Evolutionary conservation across 2,329 filamentous ascomycete species (phyloP), one percentile per base, ranked within the genome.

Genomic region (Cercospora beticola): DNA sequence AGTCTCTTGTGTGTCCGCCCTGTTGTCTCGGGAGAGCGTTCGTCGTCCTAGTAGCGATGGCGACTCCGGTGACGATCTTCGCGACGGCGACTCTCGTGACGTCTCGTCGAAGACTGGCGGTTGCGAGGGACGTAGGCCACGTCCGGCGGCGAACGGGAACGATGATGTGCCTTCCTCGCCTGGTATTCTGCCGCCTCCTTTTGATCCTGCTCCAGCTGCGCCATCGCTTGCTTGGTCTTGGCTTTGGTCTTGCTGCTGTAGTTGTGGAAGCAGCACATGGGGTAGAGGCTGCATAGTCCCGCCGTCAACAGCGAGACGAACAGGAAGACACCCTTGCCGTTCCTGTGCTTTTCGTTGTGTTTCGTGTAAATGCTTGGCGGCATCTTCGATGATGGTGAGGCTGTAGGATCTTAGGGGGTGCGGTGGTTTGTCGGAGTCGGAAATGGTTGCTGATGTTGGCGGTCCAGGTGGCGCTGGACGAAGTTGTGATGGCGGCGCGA

Each of bases 241-340:
- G 67, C 64, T 60, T 71, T 74, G 69, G 77, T 74, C 59, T 77
- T 77, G 69, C 69, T 71, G 70, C 76, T 78, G 76, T 76, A 76
- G 62, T 76, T 76, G 73, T 78, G 75, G 75, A 79, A 79, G 67
- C 78, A 79, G 64, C 73, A 74, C 57, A 77, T 52, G 14, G 78
- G 78, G 65, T 78, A 77, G 56, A 78, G 57, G 69, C 77, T 79
- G 76, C 78, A 80, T 72, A 77, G 57, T 71, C 74, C 76, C 23
- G 77, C 78, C 28, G 75, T 68, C n/a, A 67, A 70, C 4, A 79
- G 60, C 3, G 76, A 72, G 16, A 72, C 73, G 33, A 70, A 61
- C 40, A 78, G 69, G 66, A 79, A 79, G 28, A 78, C 72, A 3
- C 71, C 74, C 60, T 76, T 76, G 58, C 76, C 76, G 62, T 77